Conservation (phyloP, 176 grass and related monocot genomes). For the Oryza meyeriana region DNA sequence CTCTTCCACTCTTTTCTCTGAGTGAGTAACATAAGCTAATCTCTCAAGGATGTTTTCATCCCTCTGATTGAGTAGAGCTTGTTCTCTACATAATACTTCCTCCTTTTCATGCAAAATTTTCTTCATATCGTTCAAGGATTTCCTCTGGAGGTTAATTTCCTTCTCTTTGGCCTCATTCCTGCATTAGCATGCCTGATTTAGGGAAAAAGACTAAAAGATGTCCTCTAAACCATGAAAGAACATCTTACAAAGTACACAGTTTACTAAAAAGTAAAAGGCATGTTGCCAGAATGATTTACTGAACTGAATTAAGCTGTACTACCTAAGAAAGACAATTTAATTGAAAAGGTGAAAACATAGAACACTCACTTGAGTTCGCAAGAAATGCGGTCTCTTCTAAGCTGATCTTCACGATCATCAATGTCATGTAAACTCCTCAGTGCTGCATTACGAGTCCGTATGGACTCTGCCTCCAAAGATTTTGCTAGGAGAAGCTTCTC, state of each 20-base stretch:
- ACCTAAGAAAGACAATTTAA: constrained; percentile 24
- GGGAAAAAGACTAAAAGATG: constrained; percentile 1
- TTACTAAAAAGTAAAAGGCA: not conserved
- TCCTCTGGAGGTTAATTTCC: constrained; percentile 65
- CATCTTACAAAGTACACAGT: not conserved
- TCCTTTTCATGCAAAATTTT: constrained; percentile 73
- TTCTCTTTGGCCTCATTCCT: constrained; percentile 72
- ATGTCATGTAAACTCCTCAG: constrained; percentile 76
- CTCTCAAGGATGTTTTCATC: constrained; percentile 71
- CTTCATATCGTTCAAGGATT: constrained; percentile 66
- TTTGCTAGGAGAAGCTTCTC: constrained; percentile 62
- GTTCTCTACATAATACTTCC: constrained; percentile 54
- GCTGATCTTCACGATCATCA: constrained; percentile 77
- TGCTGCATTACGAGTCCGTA: constrained; percentile 37
- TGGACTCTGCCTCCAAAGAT: constrained; percentile 62
- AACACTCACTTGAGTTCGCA: constrained; percentile 67
- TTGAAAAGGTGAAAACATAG: constrained; percentile 9
- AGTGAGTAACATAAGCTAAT: constrained; percentile 47
- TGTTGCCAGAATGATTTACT: not conserved
- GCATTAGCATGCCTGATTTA: constrained; percentile 17
- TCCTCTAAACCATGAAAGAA: not conserved
- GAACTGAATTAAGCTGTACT: not conserved
- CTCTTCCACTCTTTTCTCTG: constrained; percentile 63
- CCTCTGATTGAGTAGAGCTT: constrained; percentile 73
- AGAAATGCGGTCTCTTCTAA: constrained; percentile 56